These are phyloP conservation scores for Cordyceps javanica DNA, from an alignment of 2,329 filamentous ascomycete species.

Conservation along the genomic window DNA sequence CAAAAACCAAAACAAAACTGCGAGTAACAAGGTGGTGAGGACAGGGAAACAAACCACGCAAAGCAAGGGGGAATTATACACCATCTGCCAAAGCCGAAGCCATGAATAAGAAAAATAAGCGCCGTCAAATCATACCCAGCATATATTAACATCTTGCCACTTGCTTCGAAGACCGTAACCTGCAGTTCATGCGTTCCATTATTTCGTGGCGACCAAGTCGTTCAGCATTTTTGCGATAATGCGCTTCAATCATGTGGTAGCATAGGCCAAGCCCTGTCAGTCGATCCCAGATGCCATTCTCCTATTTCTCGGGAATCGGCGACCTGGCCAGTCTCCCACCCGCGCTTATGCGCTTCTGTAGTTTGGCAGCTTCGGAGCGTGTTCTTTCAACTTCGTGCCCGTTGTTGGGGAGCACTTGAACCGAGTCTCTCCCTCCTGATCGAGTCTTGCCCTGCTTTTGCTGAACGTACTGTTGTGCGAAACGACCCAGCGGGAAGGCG, in stretches of 20 bases:
- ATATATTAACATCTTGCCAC: slow-evolving; percentile 1
- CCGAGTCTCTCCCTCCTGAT: slow-evolving; percentile 47
- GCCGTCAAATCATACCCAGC: background rate
- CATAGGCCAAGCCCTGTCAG: slow-evolving; percentile 32
- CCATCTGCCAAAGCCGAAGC: background rate
- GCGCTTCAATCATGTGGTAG: slow-evolving; percentile 28
- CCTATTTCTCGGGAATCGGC: slow-evolving; percentile 57
- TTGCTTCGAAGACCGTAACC: background rate
- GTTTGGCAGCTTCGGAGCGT: slow-evolving; percentile 52
- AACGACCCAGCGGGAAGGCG: slow-evolving; percentile 74
- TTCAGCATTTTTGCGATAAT: slow-evolving; percentile 20
- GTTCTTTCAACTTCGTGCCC: slow-evolving; percentile 41
- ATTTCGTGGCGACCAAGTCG: slow-evolving; percentile 5
- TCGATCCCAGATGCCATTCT: slow-evolving; percentile 34
- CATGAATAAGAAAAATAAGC: background rate
- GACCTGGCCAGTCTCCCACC: slow-evolving; percentile 65
- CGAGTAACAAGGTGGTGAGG: background rate
- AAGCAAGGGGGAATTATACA: background rate
- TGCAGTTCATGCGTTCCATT: slow-evolving; percentile 8
- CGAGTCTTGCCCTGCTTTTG: slow-evolving; percentile 55
- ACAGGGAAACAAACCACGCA: background rate
- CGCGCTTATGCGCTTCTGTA: slow-evolving; percentile 75
- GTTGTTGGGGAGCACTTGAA: slow-evolving; percentile 52
- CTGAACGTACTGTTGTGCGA: slow-evolving; percentile 78
- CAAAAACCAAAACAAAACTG: background rate